Evolutionary conservation across 441 rosid genomes (phyloP).

Genomic region (Syzygium malaccense): DNA sequence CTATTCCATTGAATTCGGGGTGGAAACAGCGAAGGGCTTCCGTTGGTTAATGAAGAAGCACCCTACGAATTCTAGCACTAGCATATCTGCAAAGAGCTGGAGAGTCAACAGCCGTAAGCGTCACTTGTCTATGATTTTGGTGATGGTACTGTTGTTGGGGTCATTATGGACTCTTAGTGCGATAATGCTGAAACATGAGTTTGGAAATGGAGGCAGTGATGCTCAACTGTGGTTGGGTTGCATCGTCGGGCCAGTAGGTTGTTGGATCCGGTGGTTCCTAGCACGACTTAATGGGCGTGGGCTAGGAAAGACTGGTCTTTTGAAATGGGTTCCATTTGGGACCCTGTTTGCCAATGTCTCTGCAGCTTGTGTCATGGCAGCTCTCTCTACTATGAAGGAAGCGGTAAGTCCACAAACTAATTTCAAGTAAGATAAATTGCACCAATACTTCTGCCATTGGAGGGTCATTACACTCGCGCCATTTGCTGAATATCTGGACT

Average conservation of each 20-base stretch:
- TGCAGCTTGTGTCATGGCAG: constrained; percentile 74
- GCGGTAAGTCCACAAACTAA: constrained; percentile 27
- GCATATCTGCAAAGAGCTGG: constrained; percentile 15
- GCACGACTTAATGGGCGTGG: constrained; percentile 79
- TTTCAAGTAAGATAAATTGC: neutral
- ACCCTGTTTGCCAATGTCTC: constrained; percentile 74
- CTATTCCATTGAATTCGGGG: constrained; percentile 64
- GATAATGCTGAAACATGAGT: constrained; percentile 37
- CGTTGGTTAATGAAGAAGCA: constrained; percentile 30
- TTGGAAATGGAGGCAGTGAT: constrained; percentile 34
- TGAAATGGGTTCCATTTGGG: constrained; percentile 82
- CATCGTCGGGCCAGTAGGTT: constrained; percentile 67
- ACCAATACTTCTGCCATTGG: neutral
- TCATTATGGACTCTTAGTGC: constrained; percentile 43
- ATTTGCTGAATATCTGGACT: neutral
- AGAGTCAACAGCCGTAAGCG: constrained; percentile 28
- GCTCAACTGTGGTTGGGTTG: constrained; percentile 86
- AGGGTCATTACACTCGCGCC: neutral
- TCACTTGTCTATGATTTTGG: constrained; percentile 30
- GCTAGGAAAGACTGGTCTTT: constrained; percentile 44
- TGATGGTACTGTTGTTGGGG: constrained; percentile 37
- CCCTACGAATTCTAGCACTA: constrained; percentile 9
- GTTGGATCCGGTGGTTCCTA: constrained; percentile 92
- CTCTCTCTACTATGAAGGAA: constrained; percentile 52
- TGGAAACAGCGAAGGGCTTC: constrained; percentile 79